Percentiles rank a stretch among this genome's conserved stretches.
phyloP scores from a whole-genome alignment of 148 eudicot genomes.

The Euryodendron excelsum region DNA sequence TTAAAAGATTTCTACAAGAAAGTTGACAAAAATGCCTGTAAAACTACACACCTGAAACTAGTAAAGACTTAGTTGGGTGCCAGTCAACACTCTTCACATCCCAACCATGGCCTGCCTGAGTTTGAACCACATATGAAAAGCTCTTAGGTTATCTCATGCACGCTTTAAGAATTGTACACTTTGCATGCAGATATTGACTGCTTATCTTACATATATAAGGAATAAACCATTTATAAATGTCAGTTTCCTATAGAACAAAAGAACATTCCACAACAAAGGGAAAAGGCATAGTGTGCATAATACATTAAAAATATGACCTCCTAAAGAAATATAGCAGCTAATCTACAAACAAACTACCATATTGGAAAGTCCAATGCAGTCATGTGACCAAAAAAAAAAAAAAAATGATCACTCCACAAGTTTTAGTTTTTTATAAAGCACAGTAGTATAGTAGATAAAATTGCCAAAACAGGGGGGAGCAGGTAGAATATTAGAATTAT shows the following conservation, averaged over 20 bases:
- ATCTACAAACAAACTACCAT: not conserved
- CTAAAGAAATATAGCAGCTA: not conserved
- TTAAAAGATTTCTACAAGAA: not conserved
- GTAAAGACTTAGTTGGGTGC: conserved; percentile 93
- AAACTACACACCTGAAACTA: conserved; percentile 70
- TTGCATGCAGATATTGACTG: not conserved
- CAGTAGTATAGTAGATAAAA: too few relatives aligned
- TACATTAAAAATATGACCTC: not conserved
- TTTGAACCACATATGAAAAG: conserved; percentile 56
- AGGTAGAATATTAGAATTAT: too few relatives aligned
- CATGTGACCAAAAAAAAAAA: too few relatives aligned
- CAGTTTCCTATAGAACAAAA: not conserved
- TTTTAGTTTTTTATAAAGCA: too few relatives aligned
- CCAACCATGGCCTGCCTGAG: conserved; percentile 99
- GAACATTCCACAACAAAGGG: not conserved
- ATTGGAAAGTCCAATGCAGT: not conserved
- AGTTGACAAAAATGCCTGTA: not conserved
- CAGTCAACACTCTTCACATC: conserved; percentile 99
- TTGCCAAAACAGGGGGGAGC: too few relatives aligned
- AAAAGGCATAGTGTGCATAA: not conserved
- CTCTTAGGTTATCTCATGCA: conserved; percentile 51
- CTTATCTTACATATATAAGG: not conserved
- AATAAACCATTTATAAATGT: not conserved
- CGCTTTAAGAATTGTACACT: conserved; percentile 1
- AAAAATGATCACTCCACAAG: too few relatives aligned